phyloP scores from a whole-genome alignment of 2,329 filamentous ascomycete genomes.

The Dothideomycetes sp. region DNA sequence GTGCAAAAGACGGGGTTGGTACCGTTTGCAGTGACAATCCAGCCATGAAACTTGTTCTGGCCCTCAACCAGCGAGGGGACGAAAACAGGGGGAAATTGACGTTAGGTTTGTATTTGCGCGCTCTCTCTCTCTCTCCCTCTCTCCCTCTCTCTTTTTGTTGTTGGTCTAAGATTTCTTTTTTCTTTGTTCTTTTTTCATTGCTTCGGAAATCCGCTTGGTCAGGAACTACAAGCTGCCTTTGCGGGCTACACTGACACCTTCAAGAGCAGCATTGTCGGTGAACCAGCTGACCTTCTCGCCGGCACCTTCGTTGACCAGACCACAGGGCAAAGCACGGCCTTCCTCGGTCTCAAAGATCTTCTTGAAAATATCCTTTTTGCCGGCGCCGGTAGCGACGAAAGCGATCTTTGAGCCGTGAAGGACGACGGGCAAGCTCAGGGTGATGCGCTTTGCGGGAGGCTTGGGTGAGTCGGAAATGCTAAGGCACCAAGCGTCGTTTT shows the following conservation, averaged over 20 bases:
- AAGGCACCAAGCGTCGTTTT: slow-evolving; percentile 84
- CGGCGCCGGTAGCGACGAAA: slow-evolving; percentile 81
- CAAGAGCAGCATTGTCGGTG: slow-evolving; percentile 74
- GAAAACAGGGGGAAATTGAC: too few species aligned
- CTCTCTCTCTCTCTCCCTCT: too few species aligned
- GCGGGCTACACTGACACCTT: slow-evolving; percentile 73
- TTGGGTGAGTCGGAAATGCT: slow-evolving; percentile 91
- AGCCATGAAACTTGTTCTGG: too few species aligned
- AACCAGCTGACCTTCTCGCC: slow-evolving; percentile 94
- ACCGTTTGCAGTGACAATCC: too few species aligned
- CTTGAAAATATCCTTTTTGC: slow-evolving; percentile 88
- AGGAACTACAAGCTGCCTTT: slow-evolving; percentile 59
- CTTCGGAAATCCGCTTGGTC: too few species aligned
- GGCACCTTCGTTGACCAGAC: slow-evolving; percentile 73
- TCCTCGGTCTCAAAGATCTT: slow-evolving; percentile 77
- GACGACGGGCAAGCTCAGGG: slow-evolving; percentile 83
- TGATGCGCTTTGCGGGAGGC: slow-evolving; percentile 83
- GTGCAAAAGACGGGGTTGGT: too few species aligned
- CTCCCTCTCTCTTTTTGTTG: too few species aligned
- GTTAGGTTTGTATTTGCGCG: too few species aligned
- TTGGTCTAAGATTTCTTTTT: too few species aligned
- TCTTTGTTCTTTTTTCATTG: too few species aligned
- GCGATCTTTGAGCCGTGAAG: slow-evolving; percentile 77
- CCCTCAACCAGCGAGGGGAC: too few species aligned
- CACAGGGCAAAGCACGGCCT: slow-evolving; percentile 66